Percentiles rank a stretch among this genome's conserved stretches.
Evolutionary conservation across 108 stramenopile species (phyloP).

Genomic region (Cyclotella atomus): DNA sequence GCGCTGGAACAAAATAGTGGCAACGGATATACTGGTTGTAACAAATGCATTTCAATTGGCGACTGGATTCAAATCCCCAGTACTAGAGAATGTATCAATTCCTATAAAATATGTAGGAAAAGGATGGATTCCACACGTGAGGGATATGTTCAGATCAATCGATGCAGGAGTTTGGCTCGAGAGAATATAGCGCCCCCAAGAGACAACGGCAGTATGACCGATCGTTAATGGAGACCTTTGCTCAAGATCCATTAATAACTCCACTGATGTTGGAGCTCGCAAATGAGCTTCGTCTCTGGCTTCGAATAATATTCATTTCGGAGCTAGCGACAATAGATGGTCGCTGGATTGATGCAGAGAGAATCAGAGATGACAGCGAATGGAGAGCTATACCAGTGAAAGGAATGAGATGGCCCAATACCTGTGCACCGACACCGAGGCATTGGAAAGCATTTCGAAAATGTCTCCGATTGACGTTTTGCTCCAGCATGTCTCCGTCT

Average conservation of each 20-base stretch:
- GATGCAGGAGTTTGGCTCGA: not conserved
- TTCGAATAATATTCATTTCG: not conserved
- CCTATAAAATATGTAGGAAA: not conserved
- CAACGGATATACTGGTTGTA: not conserved
- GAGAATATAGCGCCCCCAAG: not conserved
- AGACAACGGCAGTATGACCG: not conserved
- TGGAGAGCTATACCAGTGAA: not conserved
- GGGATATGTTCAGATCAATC: not conserved
- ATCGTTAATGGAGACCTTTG: constrained; percentile 1
- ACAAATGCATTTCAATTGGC: constrained; percentile 6
- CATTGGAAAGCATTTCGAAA: not conserved
- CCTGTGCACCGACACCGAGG: not conserved
- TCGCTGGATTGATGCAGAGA: not conserved
- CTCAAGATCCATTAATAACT: not conserved
- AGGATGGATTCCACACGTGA: not conserved
- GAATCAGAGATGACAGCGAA: not conserved
- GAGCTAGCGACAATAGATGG: not conserved
- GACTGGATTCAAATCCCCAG: constrained; percentile 2
- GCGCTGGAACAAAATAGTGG: not conserved
- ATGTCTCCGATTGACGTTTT: not conserved
- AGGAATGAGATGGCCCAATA: not conserved
- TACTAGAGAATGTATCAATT: not conserved
- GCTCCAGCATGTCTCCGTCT: not conserved
- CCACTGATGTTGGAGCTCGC: not conserved
- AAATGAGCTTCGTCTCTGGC: not conserved